Percentiles rank a stretch among this genome's conserved stretches.
phyloP scores from a whole-genome alignment of 305 asterid genomes.

The Rubia occidens region DNA sequence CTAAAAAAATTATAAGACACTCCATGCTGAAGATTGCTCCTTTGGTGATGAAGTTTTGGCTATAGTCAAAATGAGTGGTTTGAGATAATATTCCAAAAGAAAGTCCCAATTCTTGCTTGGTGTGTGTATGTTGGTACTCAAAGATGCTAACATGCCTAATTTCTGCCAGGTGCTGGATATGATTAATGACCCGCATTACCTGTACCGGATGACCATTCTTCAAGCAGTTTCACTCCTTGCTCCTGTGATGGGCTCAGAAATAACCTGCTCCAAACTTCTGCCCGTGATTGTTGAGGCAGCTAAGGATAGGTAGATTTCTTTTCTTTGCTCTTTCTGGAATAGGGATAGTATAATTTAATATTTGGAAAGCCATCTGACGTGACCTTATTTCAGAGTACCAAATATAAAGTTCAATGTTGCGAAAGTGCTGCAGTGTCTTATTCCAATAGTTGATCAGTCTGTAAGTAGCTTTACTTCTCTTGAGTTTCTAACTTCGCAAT shows the following conservation, averaged over 20 bases:
- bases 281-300: slow-evolving; percentile 32
- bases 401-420: slow-evolving; percentile 43
- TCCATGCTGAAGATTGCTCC: neutral
- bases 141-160: slow-evolving; percentile 5
- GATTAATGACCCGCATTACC: slow-evolving; percentile 39
- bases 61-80: neutral
- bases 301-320: slow-evolving; percentile 27
- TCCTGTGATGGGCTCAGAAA: slow-evolving; percentile 41
- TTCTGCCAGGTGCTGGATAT: slow-evolving; percentile 29
- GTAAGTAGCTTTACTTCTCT: slow-evolving; percentile 21
- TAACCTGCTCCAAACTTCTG: slow-evolving; percentile 34
- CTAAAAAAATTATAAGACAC: neutral
- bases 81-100: neutral
- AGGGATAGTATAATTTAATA: neutral
- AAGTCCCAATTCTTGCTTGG: neutral
- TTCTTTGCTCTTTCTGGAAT: neutral
- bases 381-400: slow-evolving; percentile 30
- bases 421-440: slow-evolving; percentile 40
- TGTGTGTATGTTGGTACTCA: neutral
- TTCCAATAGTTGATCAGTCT: slow-evolving; percentile 36
- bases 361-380: slow-evolving; percentile 10
- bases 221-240: slow-evolving; percentile 39
- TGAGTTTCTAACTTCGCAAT: neutral
- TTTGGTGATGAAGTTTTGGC: neutral
- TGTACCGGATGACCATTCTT: slow-evolving; percentile 39